phyloP scores from a whole-genome alignment of 768 basidiomycete species.

The Leccinum subgranulosum region DNA sequence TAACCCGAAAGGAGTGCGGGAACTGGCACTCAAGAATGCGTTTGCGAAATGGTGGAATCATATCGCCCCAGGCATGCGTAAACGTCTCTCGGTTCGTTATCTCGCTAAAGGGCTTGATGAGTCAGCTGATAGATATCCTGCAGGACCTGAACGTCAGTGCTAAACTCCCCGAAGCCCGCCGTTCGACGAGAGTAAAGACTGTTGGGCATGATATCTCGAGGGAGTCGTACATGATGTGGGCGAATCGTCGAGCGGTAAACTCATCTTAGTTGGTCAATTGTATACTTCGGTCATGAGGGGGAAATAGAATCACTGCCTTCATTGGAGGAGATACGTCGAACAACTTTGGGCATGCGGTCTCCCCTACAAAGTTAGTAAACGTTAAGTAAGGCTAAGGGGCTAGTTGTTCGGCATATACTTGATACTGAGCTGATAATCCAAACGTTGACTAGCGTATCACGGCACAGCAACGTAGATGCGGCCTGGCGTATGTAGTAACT shows the following conservation, averaged over 20 bases:
- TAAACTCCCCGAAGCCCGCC: conserved; percentile 74
- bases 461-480: too few species aligned
- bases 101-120: neutral
- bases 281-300: neutral
- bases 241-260: conserved; percentile 69
- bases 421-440: too few species aligned
- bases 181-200: conserved; percentile 69
- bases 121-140: conserved; percentile 8
- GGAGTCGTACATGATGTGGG: conserved; percentile 88
- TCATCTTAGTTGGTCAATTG: conserved; percentile 17
- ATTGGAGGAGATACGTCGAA: neutral
- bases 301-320: neutral
- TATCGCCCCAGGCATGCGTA: conserved; percentile 74
- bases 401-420: neutral
- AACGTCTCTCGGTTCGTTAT: conserved; percentile 65
- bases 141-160: conserved; percentile 71
- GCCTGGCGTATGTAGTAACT: too few species aligned
- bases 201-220: conserved; percentile 61
- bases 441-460: too few species aligned
- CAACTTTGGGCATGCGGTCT: neutral
- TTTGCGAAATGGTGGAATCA: conserved; percentile 85
- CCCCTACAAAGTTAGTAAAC: neutral
- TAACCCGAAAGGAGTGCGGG: conserved; percentile 87
- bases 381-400: neutral
- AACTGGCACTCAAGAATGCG: conserved; percentile 71